Conservation (phyloP, 345 rosid genomes). For the Salix koriyanagi region DNA sequence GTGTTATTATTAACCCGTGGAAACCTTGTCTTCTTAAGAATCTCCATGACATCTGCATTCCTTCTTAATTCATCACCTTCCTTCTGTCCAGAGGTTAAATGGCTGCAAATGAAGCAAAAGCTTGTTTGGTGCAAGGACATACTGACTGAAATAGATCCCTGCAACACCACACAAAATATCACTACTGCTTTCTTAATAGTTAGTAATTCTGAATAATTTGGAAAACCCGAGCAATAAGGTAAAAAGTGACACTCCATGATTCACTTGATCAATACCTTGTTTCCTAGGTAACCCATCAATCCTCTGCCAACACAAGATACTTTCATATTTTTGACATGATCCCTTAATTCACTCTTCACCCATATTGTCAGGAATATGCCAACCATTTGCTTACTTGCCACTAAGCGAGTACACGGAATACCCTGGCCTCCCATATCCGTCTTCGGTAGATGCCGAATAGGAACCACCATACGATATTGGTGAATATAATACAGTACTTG, state of each 20-base stretch:
- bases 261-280: constrained; percentile 57
- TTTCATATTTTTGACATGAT: constrained; percentile 86
- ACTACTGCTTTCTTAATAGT: background rate
- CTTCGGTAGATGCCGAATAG: constrained; percentile 48
- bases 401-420: constrained; percentile 78
- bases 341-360: constrained; percentile 86
- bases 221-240: background rate
- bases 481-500: constrained; percentile 70
- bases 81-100: constrained; percentile 94
- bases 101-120: constrained; percentile 91
- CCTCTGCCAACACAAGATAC: constrained; percentile 98
- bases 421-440: constrained; percentile 60
- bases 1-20: constrained; percentile 59
- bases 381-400: constrained; percentile 96
- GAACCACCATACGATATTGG: constrained; percentile 53
- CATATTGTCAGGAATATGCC: constrained; percentile 91
- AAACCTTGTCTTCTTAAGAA: constrained; percentile 89
- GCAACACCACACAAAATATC: constrained; percentile 25
- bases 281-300: constrained; percentile 95
- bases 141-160: constrained; percentile 97
- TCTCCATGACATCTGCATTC: constrained; percentile 95
- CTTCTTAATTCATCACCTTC: constrained; percentile 91
- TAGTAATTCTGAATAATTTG: constrained; percentile 4
- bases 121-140: constrained; percentile 91
- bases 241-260: constrained; percentile 2